Conservation (phyloP, 2,329 filamentous ascomycete genomes). For the Waltergamsia citrina region DNA sequence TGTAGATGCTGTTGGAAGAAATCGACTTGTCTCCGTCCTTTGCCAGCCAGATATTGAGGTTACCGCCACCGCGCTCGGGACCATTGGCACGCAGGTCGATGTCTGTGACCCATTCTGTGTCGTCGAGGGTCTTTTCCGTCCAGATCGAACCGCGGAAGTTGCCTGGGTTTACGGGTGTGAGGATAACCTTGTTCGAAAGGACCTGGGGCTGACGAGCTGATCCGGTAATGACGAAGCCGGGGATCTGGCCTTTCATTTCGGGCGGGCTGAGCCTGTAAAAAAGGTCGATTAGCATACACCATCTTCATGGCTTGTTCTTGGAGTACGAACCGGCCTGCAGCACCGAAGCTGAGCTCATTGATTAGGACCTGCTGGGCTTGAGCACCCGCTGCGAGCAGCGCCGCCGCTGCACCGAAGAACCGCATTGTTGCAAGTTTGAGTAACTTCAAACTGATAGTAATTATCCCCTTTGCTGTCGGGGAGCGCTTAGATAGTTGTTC, state of each 20-base stretch:
- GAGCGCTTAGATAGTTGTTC: no score
- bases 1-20: constrained; percentile 73
- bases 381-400: constrained; percentile 36
- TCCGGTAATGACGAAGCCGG: constrained; percentile 46
- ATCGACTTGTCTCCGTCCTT: constrained; percentile 57
- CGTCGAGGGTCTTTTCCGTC: constrained; percentile 54
- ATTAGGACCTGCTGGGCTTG: constrained; percentile 55
- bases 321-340: constrained; percentile 46
- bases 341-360: constrained; percentile 70
- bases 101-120: constrained; percentile 70
- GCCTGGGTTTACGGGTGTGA: constrained; percentile 82
- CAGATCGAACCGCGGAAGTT: constrained; percentile 78
- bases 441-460: no score
- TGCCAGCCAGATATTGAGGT: constrained; percentile 88
- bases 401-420: constrained; percentile 25
- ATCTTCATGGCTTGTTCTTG: neutral
- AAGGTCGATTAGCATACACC: neutral
- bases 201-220: constrained; percentile 47
- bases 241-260: constrained; percentile 35
- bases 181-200: constrained; percentile 82
- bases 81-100: constrained; percentile 83
- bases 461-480: no score
- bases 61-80: constrained; percentile 76
- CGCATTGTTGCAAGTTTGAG: no score
- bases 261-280: constrained; percentile 53